Evolutionary conservation across 2,329 filamentous ascomycete genomes (phyloP).

Genomic region (Aspergillus brasiliensis): DNA sequence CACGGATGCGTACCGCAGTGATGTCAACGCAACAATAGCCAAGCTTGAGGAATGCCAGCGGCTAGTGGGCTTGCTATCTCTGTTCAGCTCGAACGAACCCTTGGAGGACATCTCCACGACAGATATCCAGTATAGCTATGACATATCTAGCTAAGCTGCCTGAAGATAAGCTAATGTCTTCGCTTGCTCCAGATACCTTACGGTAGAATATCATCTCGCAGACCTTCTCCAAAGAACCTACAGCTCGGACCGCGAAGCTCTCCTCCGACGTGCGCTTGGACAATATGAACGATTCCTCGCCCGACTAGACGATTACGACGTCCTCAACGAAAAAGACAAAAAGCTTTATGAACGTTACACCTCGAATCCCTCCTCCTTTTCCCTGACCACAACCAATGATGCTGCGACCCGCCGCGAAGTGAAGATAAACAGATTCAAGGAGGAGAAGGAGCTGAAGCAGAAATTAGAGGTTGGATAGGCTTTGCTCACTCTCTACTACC

Average conservation of each 20-base stretch:
- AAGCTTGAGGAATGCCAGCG: conserved; percentile 73
- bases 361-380: conserved; percentile 72
- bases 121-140: conserved; percentile 68
- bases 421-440: conserved; percentile 82
- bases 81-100: conserved; percentile 90
- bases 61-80: conserved; percentile 68
- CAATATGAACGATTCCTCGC: conserved; percentile 79
- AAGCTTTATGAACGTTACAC: conserved; percentile 72
- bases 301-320: conserved; percentile 74
- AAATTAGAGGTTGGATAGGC: conserved; percentile 67
- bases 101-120: conserved; percentile 82
- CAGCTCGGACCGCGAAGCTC: conserved; percentile 63
- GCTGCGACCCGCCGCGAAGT: conserved; percentile 72
- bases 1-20: conserved; percentile 66
- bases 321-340: conserved; percentile 66
- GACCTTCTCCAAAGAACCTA: conserved; percentile 71
- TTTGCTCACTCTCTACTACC: conserved; percentile 4
- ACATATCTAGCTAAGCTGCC: no score
- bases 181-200: conserved; percentile 62
- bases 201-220: conserved; percentile 75
- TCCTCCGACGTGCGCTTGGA: conserved; percentile 65
- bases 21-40: conserved; percentile 66
- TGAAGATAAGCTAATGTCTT: conserved; percentile 23
- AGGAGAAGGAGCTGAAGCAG: conserved; percentile 81
- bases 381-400: conserved; percentile 66